These are phyloP conservation scores for Xylariomycetidae sp. DNA, from an alignment of 2,329 filamentous ascomycete species.

Conservation along the genomic window DNA sequence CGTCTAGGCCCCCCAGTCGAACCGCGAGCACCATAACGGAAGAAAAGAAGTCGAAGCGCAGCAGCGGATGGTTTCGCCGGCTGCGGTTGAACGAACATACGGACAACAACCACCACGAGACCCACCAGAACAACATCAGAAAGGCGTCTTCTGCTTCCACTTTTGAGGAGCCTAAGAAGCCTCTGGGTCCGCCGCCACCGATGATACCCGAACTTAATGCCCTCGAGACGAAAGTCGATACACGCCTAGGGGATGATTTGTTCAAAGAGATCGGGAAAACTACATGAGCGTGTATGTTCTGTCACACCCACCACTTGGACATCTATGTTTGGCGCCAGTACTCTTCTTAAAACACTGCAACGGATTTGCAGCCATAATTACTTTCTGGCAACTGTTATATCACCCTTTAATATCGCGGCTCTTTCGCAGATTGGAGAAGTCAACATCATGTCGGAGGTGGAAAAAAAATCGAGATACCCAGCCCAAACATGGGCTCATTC, in stretches of 20 bases:
- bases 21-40: slow-evolving; percentile 42
- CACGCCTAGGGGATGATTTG: slow-evolving; percentile 43
- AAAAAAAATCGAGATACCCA: slow-evolving; percentile 30
- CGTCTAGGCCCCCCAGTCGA: slow-evolving; percentile 44
- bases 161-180: slow-evolving; percentile 35
- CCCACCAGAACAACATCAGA: slow-evolving; percentile 26
- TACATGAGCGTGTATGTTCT: slow-evolving; percentile 6
- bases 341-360: too few relatives aligned
- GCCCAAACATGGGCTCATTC: slow-evolving; percentile 27
- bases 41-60: slow-evolving; percentile 48
- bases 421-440: too few relatives aligned
- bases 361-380: slow-evolving; percentile 15
- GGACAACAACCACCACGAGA: slow-evolving; percentile 30
- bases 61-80: slow-evolving; percentile 54
- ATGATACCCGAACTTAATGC: slow-evolving; percentile 55
- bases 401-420: slow-evolving; percentile 14
- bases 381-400: slow-evolving; percentile 16
- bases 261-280: slow-evolving; percentile 47
- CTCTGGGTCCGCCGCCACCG: slow-evolving; percentile 47
- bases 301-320: too few relatives aligned
- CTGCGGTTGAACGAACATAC: slow-evolving; percentile 36
- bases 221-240: slow-evolving; percentile 43
- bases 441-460: too few relatives aligned
- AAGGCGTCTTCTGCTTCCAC: slow-evolving; percentile 21
- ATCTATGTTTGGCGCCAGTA: too few relatives aligned